phyloP scores from a whole-genome alignment of 2,329 filamentous ascomycete genomes.

The Hymenoscyphus fraxineus region DNA sequence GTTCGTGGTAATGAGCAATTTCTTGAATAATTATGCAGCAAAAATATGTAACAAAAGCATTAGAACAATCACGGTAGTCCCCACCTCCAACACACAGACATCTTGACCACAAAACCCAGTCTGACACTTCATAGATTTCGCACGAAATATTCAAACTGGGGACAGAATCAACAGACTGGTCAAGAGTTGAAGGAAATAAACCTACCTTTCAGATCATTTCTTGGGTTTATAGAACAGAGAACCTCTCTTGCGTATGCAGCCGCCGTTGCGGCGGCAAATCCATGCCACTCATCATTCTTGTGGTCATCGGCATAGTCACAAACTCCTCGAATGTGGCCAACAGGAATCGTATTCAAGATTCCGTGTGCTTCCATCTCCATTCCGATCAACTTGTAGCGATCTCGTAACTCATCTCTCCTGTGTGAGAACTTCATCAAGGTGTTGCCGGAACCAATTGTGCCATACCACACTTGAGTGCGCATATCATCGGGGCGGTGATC shows the following conservation, averaged over 20 bases:
- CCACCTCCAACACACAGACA: too few species aligned
- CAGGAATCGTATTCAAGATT: slow-evolving; percentile 11
- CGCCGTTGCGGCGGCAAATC: slow-evolving; percentile 11
- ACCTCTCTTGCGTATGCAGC: slow-evolving; percentile 15
- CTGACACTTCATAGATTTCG: background rate
- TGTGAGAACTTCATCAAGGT: slow-evolving; percentile 12
- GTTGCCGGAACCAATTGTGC: slow-evolving; percentile 18
- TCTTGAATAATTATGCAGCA: too few species aligned
- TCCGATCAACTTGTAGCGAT: slow-evolving; percentile 7
- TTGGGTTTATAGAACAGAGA: background rate
- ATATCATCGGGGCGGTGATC: background rate
- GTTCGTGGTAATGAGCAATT: too few species aligned
- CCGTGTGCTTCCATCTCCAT: slow-evolving; percentile 19
- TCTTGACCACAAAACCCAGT: background rate
- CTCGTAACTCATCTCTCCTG: background rate
- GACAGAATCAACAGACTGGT: background rate
- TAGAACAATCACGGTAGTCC: background rate
- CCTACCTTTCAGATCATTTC: background rate
- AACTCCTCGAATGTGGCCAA: slow-evolving; percentile 18
- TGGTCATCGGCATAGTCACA: slow-evolving; percentile 20
- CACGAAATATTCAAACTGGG: background rate
- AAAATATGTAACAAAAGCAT: too few species aligned
- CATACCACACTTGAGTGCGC: slow-evolving; percentile 8
- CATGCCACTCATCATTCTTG: slow-evolving; percentile 15
- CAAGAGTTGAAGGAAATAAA: background rate